Base-by-base conservation (phyloP, 371 early-diverging fungal species). In the Mortierella sp. region DNA sequence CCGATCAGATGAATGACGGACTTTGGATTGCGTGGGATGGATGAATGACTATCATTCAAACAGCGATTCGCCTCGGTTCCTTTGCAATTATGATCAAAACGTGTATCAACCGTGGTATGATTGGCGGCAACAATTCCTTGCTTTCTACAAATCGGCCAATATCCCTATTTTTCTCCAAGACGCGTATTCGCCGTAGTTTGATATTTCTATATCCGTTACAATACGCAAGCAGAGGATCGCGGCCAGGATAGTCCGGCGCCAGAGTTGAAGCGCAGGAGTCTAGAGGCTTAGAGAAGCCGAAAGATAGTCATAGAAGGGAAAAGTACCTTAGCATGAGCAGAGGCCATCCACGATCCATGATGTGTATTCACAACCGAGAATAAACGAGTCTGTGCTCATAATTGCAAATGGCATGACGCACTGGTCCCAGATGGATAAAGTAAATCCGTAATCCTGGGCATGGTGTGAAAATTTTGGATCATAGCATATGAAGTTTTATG, bases 1-100 rank as follows among this genome's bases (percentile, higher is more conserved):
- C 47, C n/a, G 47, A 17, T 47, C 47, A 47, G 47, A 22, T 47
- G 47, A 47, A 47, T 47, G 47, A 47, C 47, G 47, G 47, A 47
- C 47, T 47, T 47, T 47, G 47, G 47, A 47, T 47, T 47, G 47
- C n/a, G 47, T 47, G 6, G n/a, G n/a, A 45, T 19, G 45, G 3
- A 45, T 19, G 45, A 45, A 17, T 45, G 45, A 17, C 6, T 6
- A 17, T 17, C 5, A 19, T 17, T 45, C 45, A 45, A n/a, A 19
- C 6, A 19, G 19, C 45, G n/a, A 47, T n/a, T 47, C 47, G 47
- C n/a, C 47, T n/a, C n/a, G 3, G 3, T 47, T 13, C 40, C 40
- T 47, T n/a, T 47, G 7, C 47, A n/a, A n/a, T 47, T 47, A n/a
- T 17, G 17, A n/a, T 17, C 47, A n/a, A 40, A 47, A 47, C 47